Evolutionary conservation across 1,284 basidiomycete genomes (phyloP), one percentile per base, ranked within the genome.

Genomic region (Rhizoctonia solani): DNA sequence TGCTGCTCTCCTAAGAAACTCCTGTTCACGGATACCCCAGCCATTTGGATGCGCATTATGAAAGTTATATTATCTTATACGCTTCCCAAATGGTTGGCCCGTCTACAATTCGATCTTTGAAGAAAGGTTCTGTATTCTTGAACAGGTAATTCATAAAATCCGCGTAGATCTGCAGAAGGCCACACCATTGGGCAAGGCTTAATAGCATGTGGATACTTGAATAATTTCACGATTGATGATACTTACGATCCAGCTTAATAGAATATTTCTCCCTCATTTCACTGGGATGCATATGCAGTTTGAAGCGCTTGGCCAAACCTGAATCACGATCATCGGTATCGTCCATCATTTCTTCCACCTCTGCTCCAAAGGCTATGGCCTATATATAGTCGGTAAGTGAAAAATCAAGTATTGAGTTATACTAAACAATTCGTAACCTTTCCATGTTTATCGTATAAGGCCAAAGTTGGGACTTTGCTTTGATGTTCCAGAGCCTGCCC

Each of bases 21-120:
- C 41, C 29, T 69, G 68, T 49, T 69, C 68, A 6, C 54, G 54
- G 14, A 69, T 25, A 9, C 66, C 68, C 68, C 68, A 69, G 6
- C 68, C 68, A 52, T 69, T 69, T 2, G 68, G 68, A 21, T 69
- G 66, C 14, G 68, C 66, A 69, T 61, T 5, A 69, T 50, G 2
- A 69, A 30, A 16, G 67, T 66, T 27, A 65, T 56, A n/a, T 21
- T 30, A 41, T n/a, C 4, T 25, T 29, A 30, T 54, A 66, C 16
- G 14, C 49, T 16, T 69, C 66, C 68, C 68, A 69, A 4, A 67
- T 61, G 11, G 27, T 25, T 6, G 21, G 11, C 2, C 68, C 68
- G 13, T 69, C 65, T 2, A 67, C 21, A 9, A 67, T 67, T 6
- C 68, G 55, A 11, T 58, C 52, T 27, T 59, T 37, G 27, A 69